Percentiles rank a stretch among this genome's conserved stretches.
Conservation (phyloP, 106 monocot genomes). For the Platanthera guangdongensis region DNA sequence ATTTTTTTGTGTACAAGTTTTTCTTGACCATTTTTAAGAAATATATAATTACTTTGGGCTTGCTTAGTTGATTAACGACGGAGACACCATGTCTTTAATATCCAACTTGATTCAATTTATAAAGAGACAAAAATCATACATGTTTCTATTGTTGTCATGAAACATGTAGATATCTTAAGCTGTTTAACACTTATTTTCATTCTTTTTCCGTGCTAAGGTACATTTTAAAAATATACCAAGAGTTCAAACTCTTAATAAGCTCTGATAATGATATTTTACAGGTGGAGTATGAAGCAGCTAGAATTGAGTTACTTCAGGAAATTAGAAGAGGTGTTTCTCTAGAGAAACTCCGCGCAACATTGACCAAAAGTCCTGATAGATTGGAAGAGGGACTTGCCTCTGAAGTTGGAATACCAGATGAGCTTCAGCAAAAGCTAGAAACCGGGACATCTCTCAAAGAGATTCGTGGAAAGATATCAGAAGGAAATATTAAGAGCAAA, state of each 20-base stretch:
- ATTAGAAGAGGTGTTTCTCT: constrained; percentile 55
- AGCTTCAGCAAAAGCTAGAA: constrained; percentile 55
- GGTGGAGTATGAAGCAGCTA: constrained; percentile 87
- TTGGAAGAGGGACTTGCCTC: constrained; percentile 4
- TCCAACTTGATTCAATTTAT: no score
- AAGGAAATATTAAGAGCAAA: constrained; percentile 58
- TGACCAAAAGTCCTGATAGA: constrained; percentile 36
- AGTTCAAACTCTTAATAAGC: neutral
- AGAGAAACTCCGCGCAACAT: constrained; percentile 51
- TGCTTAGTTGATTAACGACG: no score
- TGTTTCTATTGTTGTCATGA: no score
- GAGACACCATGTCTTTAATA: no score
- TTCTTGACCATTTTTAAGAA: no score
- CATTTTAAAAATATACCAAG: neutral
- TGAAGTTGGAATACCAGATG: constrained; percentile 34
- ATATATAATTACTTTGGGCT: no score
- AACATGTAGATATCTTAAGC: no score
- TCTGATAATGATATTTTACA: constrained; percentile 13
- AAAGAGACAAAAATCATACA: no score
- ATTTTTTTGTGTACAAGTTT: no score
- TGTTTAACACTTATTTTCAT: neutral
- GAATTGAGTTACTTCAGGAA: constrained; percentile 69
- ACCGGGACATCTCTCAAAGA: constrained; percentile 56
- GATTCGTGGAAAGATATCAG: constrained; percentile 41
- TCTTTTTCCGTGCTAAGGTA: neutral